Evolutionary conservation across 202 grass and related monocot species (phyloP).

Genomic region (Carex arenaria): DNA sequence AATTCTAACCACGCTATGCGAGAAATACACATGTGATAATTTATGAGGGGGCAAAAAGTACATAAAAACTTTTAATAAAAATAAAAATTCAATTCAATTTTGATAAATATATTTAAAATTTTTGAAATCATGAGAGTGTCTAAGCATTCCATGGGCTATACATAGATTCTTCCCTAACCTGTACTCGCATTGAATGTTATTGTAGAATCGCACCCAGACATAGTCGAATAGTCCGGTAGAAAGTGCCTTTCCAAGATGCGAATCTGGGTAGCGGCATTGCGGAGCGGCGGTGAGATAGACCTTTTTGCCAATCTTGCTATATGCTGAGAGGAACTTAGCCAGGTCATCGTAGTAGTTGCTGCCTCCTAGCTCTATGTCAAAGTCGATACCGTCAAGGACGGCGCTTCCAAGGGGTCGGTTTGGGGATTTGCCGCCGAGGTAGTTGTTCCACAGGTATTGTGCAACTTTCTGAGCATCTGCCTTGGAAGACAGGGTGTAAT

Average conservation of each 20-base stretch:
- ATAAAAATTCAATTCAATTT: no score
- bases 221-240: conserved; percentile 50
- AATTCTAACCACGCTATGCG: no score
- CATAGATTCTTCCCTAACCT: not conserved
- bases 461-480: conserved; percentile 51
- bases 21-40: no score
- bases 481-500: conserved; percentile 43
- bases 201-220: conserved; percentile 88
- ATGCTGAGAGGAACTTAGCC: conserved; percentile 27
- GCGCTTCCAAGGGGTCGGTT: conserved; percentile 56
- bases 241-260: conserved; percentile 38
- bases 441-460: conserved; percentile 61
- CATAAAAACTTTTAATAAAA: no score
- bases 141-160: no score
- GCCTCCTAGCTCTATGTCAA: conserved; percentile 55
- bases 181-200: conserved; percentile 53
- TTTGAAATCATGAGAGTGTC: no score
- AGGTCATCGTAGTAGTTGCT: conserved; percentile 46
- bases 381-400: conserved; percentile 70
- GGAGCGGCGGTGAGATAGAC: conserved; percentile 55
- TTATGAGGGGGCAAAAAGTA: no score
- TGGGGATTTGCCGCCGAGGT: conserved; percentile 33
- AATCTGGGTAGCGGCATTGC: conserved; percentile 68
- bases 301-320: not conserved
- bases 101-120: no score